phyloP scores from a whole-genome alignment of 2,329 filamentous ascomycete species.

The Monosporascus ibericus region DNA sequence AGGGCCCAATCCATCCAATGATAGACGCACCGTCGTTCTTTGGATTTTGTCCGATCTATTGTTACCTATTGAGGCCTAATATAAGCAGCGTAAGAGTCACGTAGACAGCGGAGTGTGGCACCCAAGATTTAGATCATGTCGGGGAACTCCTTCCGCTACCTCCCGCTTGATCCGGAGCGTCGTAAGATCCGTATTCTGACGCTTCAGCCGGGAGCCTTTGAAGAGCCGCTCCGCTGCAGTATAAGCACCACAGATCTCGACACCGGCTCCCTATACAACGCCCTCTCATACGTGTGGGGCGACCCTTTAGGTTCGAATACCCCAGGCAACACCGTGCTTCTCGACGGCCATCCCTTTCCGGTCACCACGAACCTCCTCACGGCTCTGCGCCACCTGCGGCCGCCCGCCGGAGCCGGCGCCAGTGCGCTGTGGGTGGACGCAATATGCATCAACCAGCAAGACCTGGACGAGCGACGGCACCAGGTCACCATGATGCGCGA shows the following conservation, averaged over 20 bases:
- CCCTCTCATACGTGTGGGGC: slow-evolving; percentile 15
- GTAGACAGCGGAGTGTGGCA: too few species aligned
- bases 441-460: slow-evolving; percentile 10
- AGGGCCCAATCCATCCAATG: too few species aligned
- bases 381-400: slow-evolving; percentile 4
- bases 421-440: slow-evolving; percentile 12
- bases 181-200: slow-evolving; percentile 2
- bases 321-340: slow-evolving; percentile 1
- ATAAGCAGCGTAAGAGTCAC: too few species aligned
- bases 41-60: too few species aligned
- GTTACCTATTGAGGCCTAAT: too few species aligned
- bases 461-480: slow-evolving; percentile 7
- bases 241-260: neutral
- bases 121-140: too few species aligned
- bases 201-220: neutral
- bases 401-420: neutral
- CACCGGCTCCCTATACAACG: slow-evolving; percentile 4
- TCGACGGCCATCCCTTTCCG: slow-evolving; percentile 4
- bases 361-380: slow-evolving; percentile 6
- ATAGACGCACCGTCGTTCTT: too few species aligned
- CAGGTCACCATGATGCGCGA: slow-evolving; percentile 10
- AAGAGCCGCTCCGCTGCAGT: slow-evolving; percentile 1
- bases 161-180: slow-evolving; percentile 1
- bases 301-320: neutral
- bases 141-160: neutral